Percentiles rank a stretch among this genome's conserved stretches.
Conservation (phyloP, 192 early-diverging fungal genomes). For the Dissophora globulifera region DNA sequence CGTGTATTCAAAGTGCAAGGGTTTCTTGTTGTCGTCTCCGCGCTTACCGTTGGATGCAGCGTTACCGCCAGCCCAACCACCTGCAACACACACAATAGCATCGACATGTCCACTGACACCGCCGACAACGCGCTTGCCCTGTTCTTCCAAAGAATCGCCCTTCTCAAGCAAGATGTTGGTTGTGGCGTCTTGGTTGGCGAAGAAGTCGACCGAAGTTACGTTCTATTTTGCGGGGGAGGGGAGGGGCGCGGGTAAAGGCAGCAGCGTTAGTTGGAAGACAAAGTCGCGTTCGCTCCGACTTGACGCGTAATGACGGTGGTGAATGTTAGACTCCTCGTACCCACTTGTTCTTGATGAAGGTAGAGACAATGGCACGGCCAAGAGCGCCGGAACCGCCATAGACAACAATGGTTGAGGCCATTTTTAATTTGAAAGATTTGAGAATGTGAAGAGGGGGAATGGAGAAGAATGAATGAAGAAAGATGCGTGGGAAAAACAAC, state of each 20-base stretch:
- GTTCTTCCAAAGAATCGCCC: slow-evolving; percentile 61
- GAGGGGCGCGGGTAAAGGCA: not conserved
- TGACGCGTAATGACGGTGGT: too few relatives aligned
- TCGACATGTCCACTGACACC: slow-evolving; percentile 70
- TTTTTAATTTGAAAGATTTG: slow-evolving; percentile 5
- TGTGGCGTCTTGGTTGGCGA: slow-evolving; percentile 76
- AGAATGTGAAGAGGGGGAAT: not conserved
- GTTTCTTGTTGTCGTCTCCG: too few relatives aligned
- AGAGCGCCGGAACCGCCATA: slow-evolving; percentile 95
- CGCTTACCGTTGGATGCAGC: slow-evolving; percentile 72
- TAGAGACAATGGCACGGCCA: slow-evolving; percentile 76
- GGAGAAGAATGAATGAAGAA: not conserved
- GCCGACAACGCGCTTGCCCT: slow-evolving; percentile 67
- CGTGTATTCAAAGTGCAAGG: too few relatives aligned
- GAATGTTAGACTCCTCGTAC: too few relatives aligned
- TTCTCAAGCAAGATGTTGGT: slow-evolving; percentile 72
- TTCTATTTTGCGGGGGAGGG: too few relatives aligned
- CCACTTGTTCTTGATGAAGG: slow-evolving; percentile 80
- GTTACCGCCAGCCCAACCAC: slow-evolving; percentile 96
- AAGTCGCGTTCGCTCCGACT: too few relatives aligned
- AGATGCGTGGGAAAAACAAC: not conserved
- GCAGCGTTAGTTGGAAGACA: not conserved
- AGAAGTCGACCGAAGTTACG: slow-evolving; percentile 84
- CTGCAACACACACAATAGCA: slow-evolving; percentile 92
- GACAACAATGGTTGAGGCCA: slow-evolving; percentile 76